A percentile compares a stretch with the other conserved stretches of the same genome.
phyloP scores from a whole-genome alignment of 805 yeast genomes.

The Barnettozyma siamensis region DNA sequence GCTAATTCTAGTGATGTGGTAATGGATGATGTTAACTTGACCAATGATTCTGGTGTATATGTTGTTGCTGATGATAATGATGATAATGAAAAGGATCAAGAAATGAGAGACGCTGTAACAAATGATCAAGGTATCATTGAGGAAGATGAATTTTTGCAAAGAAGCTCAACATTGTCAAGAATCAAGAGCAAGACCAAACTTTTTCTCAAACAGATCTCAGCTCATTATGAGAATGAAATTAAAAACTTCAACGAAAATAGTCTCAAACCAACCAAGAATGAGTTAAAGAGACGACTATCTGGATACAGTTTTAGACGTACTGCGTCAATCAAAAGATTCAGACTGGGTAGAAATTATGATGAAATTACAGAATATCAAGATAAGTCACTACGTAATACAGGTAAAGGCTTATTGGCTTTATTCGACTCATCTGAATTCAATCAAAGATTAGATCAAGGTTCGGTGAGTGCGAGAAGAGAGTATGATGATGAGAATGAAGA shows the following conservation, averaged over 20 bases:
- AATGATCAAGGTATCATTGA: not conserved
- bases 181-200: constrained; percentile 7
- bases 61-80: not conserved
- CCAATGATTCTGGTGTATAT: not conserved
- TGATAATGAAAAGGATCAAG: not conserved
- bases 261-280: constrained; percentile 6
- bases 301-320: constrained; percentile 4
- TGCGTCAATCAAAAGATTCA: constrained; percentile 8
- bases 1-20: constrained; percentile 5
- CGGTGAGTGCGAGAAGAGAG: constrained; percentile 7
- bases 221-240: constrained; percentile 7
- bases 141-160: not conserved
- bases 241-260: constrained; percentile 8
- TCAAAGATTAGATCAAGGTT: constrained; percentile 7
- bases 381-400: not conserved
- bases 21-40: not conserved
- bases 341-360: not conserved
- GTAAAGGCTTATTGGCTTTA: constrained; percentile 3
- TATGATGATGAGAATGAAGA: constrained; percentile 3
- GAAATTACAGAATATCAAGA: not conserved
- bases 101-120: not conserved
- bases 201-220: constrained; percentile 5
- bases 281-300: constrained; percentile 9
- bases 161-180: constrained; percentile 7
- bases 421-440: constrained; percentile 9